Evolutionary conservation across 1,284 basidiomycete genomes (phyloP), one percentile per base, ranked within the genome.

Genomic region (Golubevia sp.): DNA sequence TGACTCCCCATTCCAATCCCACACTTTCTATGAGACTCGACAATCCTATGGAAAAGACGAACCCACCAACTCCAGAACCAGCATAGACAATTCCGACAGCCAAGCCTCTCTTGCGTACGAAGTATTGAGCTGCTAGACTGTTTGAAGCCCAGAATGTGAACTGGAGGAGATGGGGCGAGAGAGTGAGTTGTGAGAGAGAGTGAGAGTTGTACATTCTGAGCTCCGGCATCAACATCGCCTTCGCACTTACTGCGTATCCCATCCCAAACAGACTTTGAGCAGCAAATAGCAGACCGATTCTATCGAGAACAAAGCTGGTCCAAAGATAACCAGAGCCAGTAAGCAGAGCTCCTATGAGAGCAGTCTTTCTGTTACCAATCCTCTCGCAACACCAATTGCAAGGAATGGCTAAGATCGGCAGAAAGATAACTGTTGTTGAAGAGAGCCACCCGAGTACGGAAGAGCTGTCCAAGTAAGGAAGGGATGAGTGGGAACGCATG

Each of bases 31-130:
- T 68, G 4, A 82, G 62, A 0, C 49, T 63, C 21, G 76, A 70
- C 26, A 83, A 52, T 5, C 63, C 56, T 20, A 84, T 68, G 7
- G 73, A 67, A 66, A 83, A 68, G 15, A 71, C 66, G 0, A 82
- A 82, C 0, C 84, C 84, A 13, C 84, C 84, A 20, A 84, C 49
- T 0, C 84, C 84, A 2, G 71, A 75, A 4, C 73, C 78, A 2
- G 74, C 72, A 58, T 79, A 83, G 7, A 85, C 77, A 56, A 85
- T 71, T 2, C 84, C 84, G 21, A 71, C 71, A 0, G 83, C 83
- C 1, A 84, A 61, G 0, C 79, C 83, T 7, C 80, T 55, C 56
- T 73, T 69, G 2, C 63, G 66, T 44, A 71, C 64, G 58, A 85
- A 85, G 68, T 84, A 85, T 49, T 68, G 51, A 21, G 69, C 74